Base-by-base conservation (phyloP, 1,284 basidiomycete genomes). In the Dichomitus squalens region DNA sequence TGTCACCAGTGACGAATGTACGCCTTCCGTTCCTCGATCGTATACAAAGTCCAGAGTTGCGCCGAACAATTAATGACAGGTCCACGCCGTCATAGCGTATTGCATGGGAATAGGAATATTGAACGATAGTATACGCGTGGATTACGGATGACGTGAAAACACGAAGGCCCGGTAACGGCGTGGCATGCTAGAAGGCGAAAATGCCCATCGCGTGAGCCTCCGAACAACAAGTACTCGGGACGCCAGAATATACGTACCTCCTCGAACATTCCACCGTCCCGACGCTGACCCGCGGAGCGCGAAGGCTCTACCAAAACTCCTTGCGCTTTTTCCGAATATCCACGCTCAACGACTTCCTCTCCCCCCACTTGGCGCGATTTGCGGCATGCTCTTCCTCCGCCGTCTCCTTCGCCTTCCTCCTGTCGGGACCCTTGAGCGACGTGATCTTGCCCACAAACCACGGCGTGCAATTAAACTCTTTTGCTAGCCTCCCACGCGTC, bases 381-480 rank as follows among this genome's bases (percentile, higher is more conserved):
- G 65, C 59, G 49, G 66, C 71, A 38, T 75, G 74, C 59, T 68
- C 68, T 35, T 46, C 58, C 46, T 72, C 72, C 43, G 67, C 61
- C 64, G 64, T 59, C 61, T 59, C 65, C 31, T 70, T 58, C 43
- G 65, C 66, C 54, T 63, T 62, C 52, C 65, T 67, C 51, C 66
- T 56, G 23, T 64, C 61, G 18, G 56, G 25, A 34, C 63, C 66
- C 46, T 65, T 65, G 48, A 77, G 62, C 40, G 72, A 65, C 11
- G 74, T 73, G 48, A 72, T 58, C 63, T 72, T 68, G 21, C 68
- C 67, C 27, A 77, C 72, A 58, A 76, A 76, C 49, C 67, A 60
- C 49, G 69, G 67, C 39, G 70, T 65, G 66, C 75, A 76, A 25
- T 68, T 67, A 60, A 76, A 78, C 68, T 70, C 61, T 64, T 70